Conservation (phyloP, 129 eudicot species). For the Logfia minima region DNA sequence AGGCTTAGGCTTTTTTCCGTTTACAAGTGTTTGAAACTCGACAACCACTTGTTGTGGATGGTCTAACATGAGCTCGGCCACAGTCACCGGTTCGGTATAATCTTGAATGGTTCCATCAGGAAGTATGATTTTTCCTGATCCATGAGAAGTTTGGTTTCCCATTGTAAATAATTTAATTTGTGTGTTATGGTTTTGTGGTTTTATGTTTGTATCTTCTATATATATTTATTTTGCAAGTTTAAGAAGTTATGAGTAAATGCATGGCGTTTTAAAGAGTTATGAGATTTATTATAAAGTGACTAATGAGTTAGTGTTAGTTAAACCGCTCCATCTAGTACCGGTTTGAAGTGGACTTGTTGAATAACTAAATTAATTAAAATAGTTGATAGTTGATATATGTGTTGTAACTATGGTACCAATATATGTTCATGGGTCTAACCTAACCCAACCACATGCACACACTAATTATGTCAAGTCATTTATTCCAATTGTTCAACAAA, state of each 20-base stretch:
- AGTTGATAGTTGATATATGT: constrained; percentile 11
- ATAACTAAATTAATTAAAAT: constrained; percentile 9
- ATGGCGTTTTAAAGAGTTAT: neutral
- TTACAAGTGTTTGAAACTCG: constrained; percentile 35
- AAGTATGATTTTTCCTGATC: constrained; percentile 53
- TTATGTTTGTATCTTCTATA: neutral
- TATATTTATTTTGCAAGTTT: neutral
- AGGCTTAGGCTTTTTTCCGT: constrained; percentile 42
- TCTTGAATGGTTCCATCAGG: constrained; percentile 59
- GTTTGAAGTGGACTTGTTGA: constrained; percentile 53
- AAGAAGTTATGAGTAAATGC: neutral
- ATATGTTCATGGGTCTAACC: constrained; percentile 24
- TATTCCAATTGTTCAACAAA: neutral
- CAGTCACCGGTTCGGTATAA: constrained; percentile 54
- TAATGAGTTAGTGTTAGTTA: constrained; percentile 55
- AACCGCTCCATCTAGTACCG: constrained; percentile 70
- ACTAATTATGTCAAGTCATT: neutral
- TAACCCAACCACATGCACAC: constrained; percentile 18
- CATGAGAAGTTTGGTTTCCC: constrained; percentile 58
- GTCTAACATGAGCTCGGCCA: constrained; percentile 85
- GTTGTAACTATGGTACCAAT: constrained; percentile 11
- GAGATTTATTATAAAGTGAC: constrained; percentile 9
- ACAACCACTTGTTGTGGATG: constrained; percentile 59
- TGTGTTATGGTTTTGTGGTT: neutral
- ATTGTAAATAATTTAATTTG: constrained; percentile 19